A percentile compares a stretch with the other conserved stretches of the same genome.
phyloP scores from a whole-genome alignment of 1,284 basidiomycete species.

The Xerocomus amazonicus region DNA sequence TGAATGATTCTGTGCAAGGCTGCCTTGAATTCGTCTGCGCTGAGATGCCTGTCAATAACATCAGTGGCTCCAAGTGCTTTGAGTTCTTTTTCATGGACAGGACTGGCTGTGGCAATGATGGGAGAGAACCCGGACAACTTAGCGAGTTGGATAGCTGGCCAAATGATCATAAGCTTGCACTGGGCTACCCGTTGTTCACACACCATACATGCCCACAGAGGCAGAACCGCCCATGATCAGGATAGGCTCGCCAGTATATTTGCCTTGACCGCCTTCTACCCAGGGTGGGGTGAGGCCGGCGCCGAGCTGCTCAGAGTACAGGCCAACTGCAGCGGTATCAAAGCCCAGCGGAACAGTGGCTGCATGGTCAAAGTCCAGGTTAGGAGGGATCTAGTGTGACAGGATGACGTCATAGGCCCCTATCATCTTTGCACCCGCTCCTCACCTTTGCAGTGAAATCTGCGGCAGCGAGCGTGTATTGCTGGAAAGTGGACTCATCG shows the following conservation, averaged over 20 bases:
- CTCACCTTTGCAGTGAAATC: conserved; percentile 34
- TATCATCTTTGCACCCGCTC: background rate
- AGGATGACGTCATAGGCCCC: conserved; percentile 9
- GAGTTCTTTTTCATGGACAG: conserved; percentile 40
- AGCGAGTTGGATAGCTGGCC: conserved; percentile 51
- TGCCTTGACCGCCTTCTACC: conserved; percentile 31
- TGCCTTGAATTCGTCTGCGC: conserved; percentile 23
- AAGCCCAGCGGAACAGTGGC: conserved; percentile 37
- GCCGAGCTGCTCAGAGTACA: conserved; percentile 30
- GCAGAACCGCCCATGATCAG: conserved; percentile 44
- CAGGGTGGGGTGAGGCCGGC: conserved; percentile 33
- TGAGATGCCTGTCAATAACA: conserved; percentile 44
- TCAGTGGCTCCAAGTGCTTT: conserved; percentile 53
- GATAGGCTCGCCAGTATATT: conserved; percentile 37
- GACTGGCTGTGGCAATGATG: conserved; percentile 52
- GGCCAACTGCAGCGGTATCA: conserved; percentile 35
- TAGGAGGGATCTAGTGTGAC: conserved; percentile 21
- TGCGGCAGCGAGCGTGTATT: conserved; percentile 26
- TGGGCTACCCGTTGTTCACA: conserved; percentile 2
- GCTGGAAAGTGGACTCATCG: conserved; percentile 31
- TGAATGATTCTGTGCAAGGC: conserved; percentile 31
- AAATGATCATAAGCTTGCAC: background rate
- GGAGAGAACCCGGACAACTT: conserved; percentile 50
- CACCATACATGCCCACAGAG: conserved; percentile 43
- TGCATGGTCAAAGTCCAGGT: conserved; percentile 31